Evolutionary conservation across 768 basidiomycete genomes (phyloP).

Genomic region (Hericium rajendrae): DNA sequence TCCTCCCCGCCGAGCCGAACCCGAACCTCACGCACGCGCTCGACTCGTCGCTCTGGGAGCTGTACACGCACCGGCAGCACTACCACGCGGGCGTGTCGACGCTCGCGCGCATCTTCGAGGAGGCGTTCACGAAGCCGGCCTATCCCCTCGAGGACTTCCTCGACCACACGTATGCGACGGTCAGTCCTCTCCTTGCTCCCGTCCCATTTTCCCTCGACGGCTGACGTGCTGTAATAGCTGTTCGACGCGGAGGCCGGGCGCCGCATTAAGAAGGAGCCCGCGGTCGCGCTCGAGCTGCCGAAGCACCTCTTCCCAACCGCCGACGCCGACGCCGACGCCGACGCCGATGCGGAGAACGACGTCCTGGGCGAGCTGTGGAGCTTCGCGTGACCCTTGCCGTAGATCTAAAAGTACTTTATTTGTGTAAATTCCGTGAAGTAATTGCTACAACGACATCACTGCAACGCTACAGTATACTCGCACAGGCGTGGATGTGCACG

Average conservation of each 20-base stretch:
- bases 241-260: conserved; percentile 77
- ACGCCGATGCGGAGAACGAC: conserved; percentile 25
- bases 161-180: conserved; percentile 86
- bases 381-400: conserved; percentile 10
- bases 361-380: conserved; percentile 29
- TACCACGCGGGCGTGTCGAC: conserved; percentile 87
- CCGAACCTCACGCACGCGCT: conserved; percentile 74
- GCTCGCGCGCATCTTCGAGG: conserved; percentile 73
- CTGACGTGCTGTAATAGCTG: conserved; percentile 38
- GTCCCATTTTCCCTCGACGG: neutral
- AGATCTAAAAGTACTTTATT: neutral
- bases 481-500: no score
- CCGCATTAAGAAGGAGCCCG: conserved; percentile 73
- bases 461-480: neutral
- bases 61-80: conserved; percentile 67
- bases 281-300: conserved; percentile 26
- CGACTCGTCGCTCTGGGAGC: conserved; percentile 89
- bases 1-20: conserved; percentile 52
- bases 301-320: conserved; percentile 9
- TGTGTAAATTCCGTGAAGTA: neutral
- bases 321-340: neutral
- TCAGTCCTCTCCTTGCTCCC: conserved; percentile 26
- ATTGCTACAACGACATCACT: neutral
- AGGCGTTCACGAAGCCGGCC: conserved; percentile 88
- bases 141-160: conserved; percentile 94